Evolutionary conservation across 2,329 filamentous ascomycete genomes (phyloP).

Genomic region (Cylindrodendrum hubeiense): DNA sequence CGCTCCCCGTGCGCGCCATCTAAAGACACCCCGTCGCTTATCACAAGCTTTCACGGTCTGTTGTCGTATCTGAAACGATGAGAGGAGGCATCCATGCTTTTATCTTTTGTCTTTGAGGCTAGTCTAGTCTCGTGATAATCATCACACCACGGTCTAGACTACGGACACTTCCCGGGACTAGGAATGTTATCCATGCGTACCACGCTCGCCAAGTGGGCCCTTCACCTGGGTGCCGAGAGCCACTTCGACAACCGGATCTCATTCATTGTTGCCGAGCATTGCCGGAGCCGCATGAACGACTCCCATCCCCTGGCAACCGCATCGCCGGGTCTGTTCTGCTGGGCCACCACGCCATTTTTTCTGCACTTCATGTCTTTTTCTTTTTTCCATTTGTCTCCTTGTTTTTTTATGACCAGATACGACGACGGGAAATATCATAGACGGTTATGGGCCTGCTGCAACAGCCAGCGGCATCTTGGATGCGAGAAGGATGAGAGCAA

Average conservation of each 20-base stretch:
- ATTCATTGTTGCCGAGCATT: slow-evolving; percentile 39
- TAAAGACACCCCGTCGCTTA: slow-evolving; percentile 25
- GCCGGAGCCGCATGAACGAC: slow-evolving; percentile 38
- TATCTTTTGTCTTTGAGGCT: not conserved
- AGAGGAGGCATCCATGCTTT: slow-evolving; percentile 12
- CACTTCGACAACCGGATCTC: slow-evolving; percentile 32
- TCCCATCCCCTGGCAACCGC: slow-evolving; percentile 30
- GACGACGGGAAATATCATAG: slow-evolving; percentile 16
- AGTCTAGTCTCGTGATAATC: slow-evolving; percentile 9
- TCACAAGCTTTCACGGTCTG: slow-evolving; percentile 6
- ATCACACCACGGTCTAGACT: slow-evolving; percentile 20
- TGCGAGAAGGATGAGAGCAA: slow-evolving; percentile 21
- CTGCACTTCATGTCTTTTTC: slow-evolving; percentile 10
- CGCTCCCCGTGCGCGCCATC: slow-evolving; percentile 49
- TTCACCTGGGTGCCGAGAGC: slow-evolving; percentile 24
- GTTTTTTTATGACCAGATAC: slow-evolving; percentile 17
- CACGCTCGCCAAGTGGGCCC: slow-evolving; percentile 38
- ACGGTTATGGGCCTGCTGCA: slow-evolving; percentile 26
- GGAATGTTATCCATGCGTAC: slow-evolving; percentile 27
- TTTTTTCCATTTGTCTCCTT: not conserved
- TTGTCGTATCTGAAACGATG: slow-evolving; percentile 19
- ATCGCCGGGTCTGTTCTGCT: slow-evolving; percentile 7
- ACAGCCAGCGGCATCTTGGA: slow-evolving; percentile 25
- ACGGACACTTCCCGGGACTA: slow-evolving; percentile 13
- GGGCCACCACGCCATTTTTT: slow-evolving; percentile 6